Evolutionary conservation across 2,329 filamentous ascomycete species (phyloP).

Genomic region (Ophiostoma sp.): DNA sequence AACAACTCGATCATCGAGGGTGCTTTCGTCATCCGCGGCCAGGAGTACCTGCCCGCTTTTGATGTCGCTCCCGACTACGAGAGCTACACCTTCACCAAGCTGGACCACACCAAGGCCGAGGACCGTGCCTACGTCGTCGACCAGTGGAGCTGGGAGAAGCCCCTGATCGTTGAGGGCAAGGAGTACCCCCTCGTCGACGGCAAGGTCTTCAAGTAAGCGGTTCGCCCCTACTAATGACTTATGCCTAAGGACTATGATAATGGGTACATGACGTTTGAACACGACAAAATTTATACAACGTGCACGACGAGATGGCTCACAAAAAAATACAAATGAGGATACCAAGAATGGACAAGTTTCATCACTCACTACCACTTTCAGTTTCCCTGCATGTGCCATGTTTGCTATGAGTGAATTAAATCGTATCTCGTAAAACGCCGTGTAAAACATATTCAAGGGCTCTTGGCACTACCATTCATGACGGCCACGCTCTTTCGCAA

Average conservation of each 20-base stretch:
- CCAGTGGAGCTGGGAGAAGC: constrained; percentile 90
- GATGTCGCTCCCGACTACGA: constrained; percentile 96
- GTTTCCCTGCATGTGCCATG: neutral
- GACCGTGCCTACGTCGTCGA: constrained; percentile 81
- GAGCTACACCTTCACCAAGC: constrained; percentile 94
- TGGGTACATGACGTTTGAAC: constrained; percentile 11
- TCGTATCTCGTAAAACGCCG: neutral
- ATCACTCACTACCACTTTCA: neutral
- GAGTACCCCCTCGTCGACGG: constrained; percentile 81
- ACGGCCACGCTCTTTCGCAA: neutral
- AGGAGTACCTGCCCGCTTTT: constrained; percentile 80
- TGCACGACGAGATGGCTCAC: constrained; percentile 8
- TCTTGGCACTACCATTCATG: neutral
- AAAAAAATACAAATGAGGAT: constrained; percentile 2
- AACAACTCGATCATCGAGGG: constrained; percentile 89
- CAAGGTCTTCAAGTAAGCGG: constrained; percentile 95
- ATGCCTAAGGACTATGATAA: neutral
- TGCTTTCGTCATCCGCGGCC: constrained; percentile 90
- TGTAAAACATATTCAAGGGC: neutral
- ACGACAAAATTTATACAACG: neutral
- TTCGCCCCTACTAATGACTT: constrained; percentile 16
- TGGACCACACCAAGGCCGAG: constrained; percentile 79
- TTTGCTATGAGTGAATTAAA: neutral
- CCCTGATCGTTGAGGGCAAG: constrained; percentile 76
- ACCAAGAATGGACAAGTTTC: neutral